These are phyloP conservation scores for Neofusicoccum parvum DNA, from an alignment of 2,329 filamentous ascomycete species.

Conservation along the genomic window DNA sequence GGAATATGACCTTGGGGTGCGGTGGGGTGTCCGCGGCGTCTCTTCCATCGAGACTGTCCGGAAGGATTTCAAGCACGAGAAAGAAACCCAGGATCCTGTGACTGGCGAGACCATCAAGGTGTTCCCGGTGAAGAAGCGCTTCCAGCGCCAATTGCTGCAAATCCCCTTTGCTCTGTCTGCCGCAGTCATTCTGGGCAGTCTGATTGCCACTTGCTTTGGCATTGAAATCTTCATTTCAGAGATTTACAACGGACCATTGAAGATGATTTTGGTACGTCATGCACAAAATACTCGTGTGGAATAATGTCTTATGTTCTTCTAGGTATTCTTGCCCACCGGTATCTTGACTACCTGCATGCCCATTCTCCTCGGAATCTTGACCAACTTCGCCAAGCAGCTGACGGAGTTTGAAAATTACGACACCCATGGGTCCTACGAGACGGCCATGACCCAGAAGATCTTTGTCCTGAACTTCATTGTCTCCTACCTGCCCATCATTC, in stretches of 20 bases:
- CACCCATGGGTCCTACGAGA: slow-evolving; percentile 79
- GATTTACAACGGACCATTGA: slow-evolving; percentile 86
- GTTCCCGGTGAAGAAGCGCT: slow-evolving; percentile 74
- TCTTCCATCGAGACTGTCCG: slow-evolving; percentile 78
- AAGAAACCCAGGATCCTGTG: slow-evolving; percentile 73
- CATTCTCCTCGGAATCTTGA: slow-evolving; percentile 74
- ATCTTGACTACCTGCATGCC: slow-evolving; percentile 83
- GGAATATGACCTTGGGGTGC: slow-evolving; percentile 79
- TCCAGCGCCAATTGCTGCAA: slow-evolving; percentile 77
- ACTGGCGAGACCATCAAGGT: slow-evolving; percentile 77
- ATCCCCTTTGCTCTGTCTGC: slow-evolving; percentile 82
- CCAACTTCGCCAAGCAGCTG: slow-evolving; percentile 72
- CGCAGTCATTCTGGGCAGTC: slow-evolving; percentile 69
- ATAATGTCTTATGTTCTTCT: background rate
- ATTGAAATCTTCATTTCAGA: slow-evolving; percentile 96
- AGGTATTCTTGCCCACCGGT: slow-evolving; percentile 86
- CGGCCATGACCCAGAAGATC: slow-evolving; percentile 85
- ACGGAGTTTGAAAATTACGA: slow-evolving; percentile 91
- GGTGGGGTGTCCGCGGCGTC: slow-evolving; percentile 87
- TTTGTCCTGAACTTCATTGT: slow-evolving; percentile 97
- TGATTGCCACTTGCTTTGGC: slow-evolving; percentile 85
- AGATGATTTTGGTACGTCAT: slow-evolving; percentile 72
- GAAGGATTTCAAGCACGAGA: slow-evolving; percentile 77
- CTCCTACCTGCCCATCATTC: slow-evolving; percentile 86
- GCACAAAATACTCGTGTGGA: too few relatives aligned